These are phyloP conservation scores for Phytopythium vexans DNA, from an alignment of 352 stramenopile genomes.

Conservation along the genomic window DNA sequence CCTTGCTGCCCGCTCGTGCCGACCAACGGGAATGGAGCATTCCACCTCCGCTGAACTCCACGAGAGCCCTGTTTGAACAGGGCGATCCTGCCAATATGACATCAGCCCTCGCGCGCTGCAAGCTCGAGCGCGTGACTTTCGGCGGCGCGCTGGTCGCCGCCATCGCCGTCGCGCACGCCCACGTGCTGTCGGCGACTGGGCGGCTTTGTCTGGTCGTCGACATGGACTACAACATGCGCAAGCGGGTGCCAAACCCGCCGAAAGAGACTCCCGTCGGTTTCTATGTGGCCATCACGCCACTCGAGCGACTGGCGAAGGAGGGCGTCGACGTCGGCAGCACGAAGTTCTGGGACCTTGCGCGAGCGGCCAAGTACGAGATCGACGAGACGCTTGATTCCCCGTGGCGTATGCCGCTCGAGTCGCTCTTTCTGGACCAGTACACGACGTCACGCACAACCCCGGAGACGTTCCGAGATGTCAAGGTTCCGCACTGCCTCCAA, in stretches of 20 bases:
- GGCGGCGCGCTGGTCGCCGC: conserved; percentile 24
- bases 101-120: conserved; percentile 38
- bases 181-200: conserved; percentile 10
- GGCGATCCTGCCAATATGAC: no score
- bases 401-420: conserved; percentile 8
- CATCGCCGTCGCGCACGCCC: conserved; percentile 19
- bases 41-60: no score
- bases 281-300: conserved; percentile 19
- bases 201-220: conserved; percentile 30
- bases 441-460: conserved; percentile 4
- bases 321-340: conserved; percentile 21
- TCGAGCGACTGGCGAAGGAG: conserved; percentile 12
- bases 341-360: conserved; percentile 43
- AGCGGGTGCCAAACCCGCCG: conserved; percentile 20
- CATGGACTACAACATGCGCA: conserved; percentile 46
- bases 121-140: conserved; percentile 37
- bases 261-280: conserved; percentile 21
- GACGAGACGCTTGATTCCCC: conserved; percentile 15
- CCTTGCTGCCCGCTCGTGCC: no score
- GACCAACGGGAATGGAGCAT: no score
- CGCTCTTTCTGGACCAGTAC: conserved; percentile 16
- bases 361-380: conserved; percentile 23
- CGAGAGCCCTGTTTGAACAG: no score
- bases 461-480: conserved; percentile 20
- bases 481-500: conserved; percentile 27